phyloP scores from a whole-genome alignment of 2,329 filamentous ascomycete genomes.

The Botrytis aclada region DNA sequence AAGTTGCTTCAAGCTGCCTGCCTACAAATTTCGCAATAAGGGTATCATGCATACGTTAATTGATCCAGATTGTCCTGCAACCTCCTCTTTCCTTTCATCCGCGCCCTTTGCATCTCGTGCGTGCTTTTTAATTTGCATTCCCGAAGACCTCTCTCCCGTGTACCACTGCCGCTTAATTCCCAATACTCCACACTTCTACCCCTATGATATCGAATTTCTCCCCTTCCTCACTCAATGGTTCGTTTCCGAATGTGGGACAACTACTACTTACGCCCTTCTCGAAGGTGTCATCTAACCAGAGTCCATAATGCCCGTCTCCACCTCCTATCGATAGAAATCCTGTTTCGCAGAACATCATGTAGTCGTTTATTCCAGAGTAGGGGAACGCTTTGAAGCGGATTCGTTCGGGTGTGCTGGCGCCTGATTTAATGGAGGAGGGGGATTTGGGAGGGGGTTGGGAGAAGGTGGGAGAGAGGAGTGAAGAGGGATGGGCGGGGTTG shows the following conservation, averaged over 20 bases:
- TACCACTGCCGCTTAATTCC: slow-evolving; percentile 40
- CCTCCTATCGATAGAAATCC: slow-evolving; percentile 84
- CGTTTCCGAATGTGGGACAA: slow-evolving; percentile 92
- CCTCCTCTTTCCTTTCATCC: neutral
- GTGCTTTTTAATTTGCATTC: neutral
- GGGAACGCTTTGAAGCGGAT: slow-evolving; percentile 97
- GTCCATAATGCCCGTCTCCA: slow-evolving; percentile 82
- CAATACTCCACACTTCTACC: slow-evolving; percentile 91
- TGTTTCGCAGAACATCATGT: slow-evolving; percentile 88
- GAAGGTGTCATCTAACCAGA: slow-evolving; percentile 88
- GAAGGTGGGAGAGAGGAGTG: slow-evolving; percentile 28
- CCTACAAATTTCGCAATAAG: slow-evolving; percentile 16
- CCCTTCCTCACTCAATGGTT: slow-evolving; percentile 87
- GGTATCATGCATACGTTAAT: slow-evolving; percentile 18
- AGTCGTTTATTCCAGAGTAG: slow-evolving; percentile 94
- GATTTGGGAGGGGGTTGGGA: slow-evolving; percentile 29
- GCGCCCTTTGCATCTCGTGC: neutral
- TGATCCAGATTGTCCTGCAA: neutral
- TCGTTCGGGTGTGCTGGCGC: slow-evolving; percentile 60
- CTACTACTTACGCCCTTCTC: slow-evolving; percentile 78
- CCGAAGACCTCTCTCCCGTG: no score
- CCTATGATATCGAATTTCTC: slow-evolving; percentile 88
- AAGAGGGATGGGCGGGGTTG: slow-evolving; percentile 13
- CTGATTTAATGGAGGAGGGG: slow-evolving; percentile 28
- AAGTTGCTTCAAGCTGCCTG: neutral